Base-by-base conservation (phyloP, 208 protist genomes). In the Wallacemonas sp. region DNA sequence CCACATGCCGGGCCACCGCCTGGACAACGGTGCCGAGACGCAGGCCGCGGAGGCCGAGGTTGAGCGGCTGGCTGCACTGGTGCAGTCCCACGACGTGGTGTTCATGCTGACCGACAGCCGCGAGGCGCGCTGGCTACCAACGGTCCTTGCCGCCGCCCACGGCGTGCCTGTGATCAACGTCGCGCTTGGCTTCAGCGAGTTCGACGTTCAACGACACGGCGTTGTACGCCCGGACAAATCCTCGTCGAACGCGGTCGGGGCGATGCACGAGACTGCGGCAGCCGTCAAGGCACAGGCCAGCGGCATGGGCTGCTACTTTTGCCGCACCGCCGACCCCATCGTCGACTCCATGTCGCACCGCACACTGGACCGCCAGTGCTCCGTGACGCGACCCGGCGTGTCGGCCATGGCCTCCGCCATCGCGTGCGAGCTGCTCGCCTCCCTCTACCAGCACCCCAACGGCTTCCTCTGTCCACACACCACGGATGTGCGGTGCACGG, bases 351-450 rank as follows among this genome's bases (percentile, higher is more conserved):
- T 97, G 17, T 88, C 83, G 16, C 93, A 96, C 55, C 85, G 98
- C 43, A 98, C 97, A 21, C 82, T 99, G 0, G 99, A 99, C 80
- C 96, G 99, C 82, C 98, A 99, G 76, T 99, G 98, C 82, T 99
- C 98, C 0, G 98, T 99, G 1, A 99, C 98, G 0, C 81, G 90
- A 30, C 94, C 92, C 9, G 98, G 96, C 26, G 71, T 99, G 2
- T 95, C 96, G 14, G 87, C 89, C 19, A 91, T 99, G 26, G 98
- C 98, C 1, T 83, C 87, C 1, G 70, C 97, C 2, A 70, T 97
- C 0, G 97, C 94, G 2, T 95, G 99, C 11, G 98, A 99, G 74
- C 49, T 99, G 21, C 46, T 98, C 14, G 93, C 98, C 2, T 69
- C 92, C 34, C 14, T 98, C 1, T 78, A 98, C 24, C 97, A 99